Evolutionary conservation across 768 basidiomycete genomes (phyloP), one percentile per base, ranked within the genome.

Genomic region (Lepiota brunneoincarnata): DNA sequence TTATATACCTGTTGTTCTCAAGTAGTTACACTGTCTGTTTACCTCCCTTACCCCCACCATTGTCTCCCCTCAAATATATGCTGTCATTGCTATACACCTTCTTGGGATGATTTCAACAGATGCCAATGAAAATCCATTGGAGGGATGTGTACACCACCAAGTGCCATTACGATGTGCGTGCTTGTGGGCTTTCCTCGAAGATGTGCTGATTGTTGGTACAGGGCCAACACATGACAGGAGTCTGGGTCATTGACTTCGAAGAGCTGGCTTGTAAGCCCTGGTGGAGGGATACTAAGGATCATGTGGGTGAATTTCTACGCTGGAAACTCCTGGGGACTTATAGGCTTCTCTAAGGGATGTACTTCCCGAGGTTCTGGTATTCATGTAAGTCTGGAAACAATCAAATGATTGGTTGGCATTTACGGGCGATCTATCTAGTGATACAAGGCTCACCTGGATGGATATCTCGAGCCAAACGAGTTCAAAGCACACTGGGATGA

Each of bases 231-330:
- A 53, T 53, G 44, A 17, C 31, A 10, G 51, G 51, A 38, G 28
- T 53, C 23, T 53, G 51, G 51, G 28, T 37, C 15, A 26, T 53
- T n/a, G 44, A 45, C n/a, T 52, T 52, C 14, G 43, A 53, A 10
- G 51, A 53, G 9, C 43, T 36, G 35, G 3, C 43, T 9, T 53
- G 51, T 7, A 45, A 46, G 43, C 51, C 51, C 12, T 53, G 51
- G 51, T 53, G 51, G 51, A 37, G 43, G 9, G 43, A 45, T 9
- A 45, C 36, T 6, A 37, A 38, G 12, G 51, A 53, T 20, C 35
- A 52, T 18, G 51, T 53, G 39, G 6, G 51, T 37, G 12, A 14
- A 26, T 1, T 38, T 10, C 11, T 3, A 0, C 12, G 14, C 21
- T 34, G 18, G 28, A 15, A 14, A 37, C 26, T 26, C 11, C 24